Base-by-base conservation (phyloP, 2,329 filamentous ascomycete species). In the Podosphaera xanthii region DNA sequence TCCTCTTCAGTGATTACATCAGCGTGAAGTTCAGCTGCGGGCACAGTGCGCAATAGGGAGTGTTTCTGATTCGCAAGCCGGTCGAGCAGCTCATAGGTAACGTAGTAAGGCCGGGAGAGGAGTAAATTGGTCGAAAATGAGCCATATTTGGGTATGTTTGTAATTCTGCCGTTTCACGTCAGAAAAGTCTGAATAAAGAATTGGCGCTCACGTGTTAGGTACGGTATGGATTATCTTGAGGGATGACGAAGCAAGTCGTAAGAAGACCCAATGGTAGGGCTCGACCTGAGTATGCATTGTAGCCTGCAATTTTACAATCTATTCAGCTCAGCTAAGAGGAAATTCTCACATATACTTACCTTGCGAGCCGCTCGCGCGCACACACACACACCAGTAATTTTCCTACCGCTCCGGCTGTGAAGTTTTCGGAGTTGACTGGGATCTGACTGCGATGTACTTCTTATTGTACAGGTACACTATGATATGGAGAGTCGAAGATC, bases 91-190 rank as follows among this genome's bases (percentile, higher is more conserved):
- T 97, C 91, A 72, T 88, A 98, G 0, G 90, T 97, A 61, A 94
- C 75, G 73, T 95, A 81, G 69, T 87, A 95, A 0, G 92, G 92
- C 6, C 92, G 83, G n/a, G 88, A 85, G 62, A 98, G 80, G 53
- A 98, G 81, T 38, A 92, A 79, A 69, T 97, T 96, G 58, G 87
- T 82, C 14, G 87, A 84, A 69, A 98, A 96, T 1, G 82, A 81
- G 63, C 92, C 92, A 70, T 92, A 94, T 79, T 96, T 97, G 59
- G 89, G 89, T 40, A 97, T 76, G 1, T 87, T 88, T 63, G 97
- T 85, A 52, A 81, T 87, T 48, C 90, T 96, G 65, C 46, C 31
- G 63, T 60, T 22, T 62, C 65, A 31, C 44, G 62, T 67, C 62
- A 61, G 61, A 30, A 44, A 42, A 12, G 33, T 22, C 5, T 0